phyloP scores from a whole-genome alignment of 106 monocot genomes.

The Allium sativum region DNA sequence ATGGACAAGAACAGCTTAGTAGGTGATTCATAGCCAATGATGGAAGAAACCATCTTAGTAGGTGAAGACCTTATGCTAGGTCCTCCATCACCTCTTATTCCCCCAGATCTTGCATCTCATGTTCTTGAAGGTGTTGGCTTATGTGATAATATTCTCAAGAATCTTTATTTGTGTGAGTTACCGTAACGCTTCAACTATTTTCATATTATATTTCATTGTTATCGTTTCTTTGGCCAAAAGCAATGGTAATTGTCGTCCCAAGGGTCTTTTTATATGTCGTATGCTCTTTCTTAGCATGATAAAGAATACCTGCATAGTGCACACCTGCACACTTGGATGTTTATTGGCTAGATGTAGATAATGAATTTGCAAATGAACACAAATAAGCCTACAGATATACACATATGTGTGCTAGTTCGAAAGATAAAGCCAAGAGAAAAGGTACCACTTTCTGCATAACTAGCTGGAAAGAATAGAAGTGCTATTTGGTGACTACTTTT shows the following conservation, averaged over 20 bases:
- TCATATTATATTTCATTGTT: neutral
- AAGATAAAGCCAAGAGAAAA: too few species aligned
- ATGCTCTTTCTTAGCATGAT: neutral
- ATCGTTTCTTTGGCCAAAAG: too few species aligned
- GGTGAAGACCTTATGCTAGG: slow-evolving; percentile 96
- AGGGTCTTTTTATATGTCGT: neutral
- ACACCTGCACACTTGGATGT: neutral
- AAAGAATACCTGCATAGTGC: neutral
- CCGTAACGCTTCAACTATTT: neutral
- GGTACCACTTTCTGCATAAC: too few species aligned
- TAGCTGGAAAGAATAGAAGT: too few species aligned
- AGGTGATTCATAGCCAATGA: slow-evolving; percentile 85
- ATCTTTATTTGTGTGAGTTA: slow-evolving; percentile 80
- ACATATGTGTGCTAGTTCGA: too few species aligned
- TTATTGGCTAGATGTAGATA: too few species aligned
- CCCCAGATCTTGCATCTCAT: slow-evolving; percentile 89
- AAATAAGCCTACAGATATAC: too few species aligned
- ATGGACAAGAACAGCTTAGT: too few species aligned
- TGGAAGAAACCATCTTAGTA: slow-evolving; percentile 92
- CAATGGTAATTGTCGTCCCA: neutral
- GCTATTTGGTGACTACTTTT: too few species aligned
- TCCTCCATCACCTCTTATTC: slow-evolving; percentile 80
- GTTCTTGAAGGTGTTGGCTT: slow-evolving; percentile 86
- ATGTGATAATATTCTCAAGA: slow-evolving; percentile 85
- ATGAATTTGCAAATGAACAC: too few species aligned